These are phyloP conservation scores for Amanita muscaria DNA, from an alignment of 768 basidiomycete species.

Conservation along the genomic window DNA sequence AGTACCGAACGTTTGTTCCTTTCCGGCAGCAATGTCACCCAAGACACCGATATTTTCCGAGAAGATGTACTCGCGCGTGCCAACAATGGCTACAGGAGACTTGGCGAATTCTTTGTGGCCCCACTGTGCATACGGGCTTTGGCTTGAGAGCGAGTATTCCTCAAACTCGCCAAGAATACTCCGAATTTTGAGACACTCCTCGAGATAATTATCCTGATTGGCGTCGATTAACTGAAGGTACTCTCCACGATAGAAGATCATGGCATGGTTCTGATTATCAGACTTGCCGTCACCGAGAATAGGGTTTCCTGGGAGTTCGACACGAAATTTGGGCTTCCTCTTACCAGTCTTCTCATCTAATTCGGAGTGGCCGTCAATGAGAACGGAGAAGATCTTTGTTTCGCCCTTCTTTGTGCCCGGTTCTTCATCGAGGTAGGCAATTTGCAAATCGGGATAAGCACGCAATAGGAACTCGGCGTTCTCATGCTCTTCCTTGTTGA, in stretches of 20 bases:
- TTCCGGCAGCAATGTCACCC: constrained; percentile 97
- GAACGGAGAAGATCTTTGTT: constrained; percentile 78
- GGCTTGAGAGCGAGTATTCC: constrained; percentile 81
- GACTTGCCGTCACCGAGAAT: constrained; percentile 99
- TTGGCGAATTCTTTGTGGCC: constrained; percentile 89
- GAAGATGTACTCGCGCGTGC: constrained; percentile 99
- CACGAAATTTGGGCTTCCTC: constrained; percentile 92
- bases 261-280: constrained; percentile 99
- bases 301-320: constrained; percentile 96
- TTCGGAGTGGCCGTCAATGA: constrained; percentile 98
- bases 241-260: constrained; percentile 98
- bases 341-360: constrained; percentile 81
- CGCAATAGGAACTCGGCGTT: constrained; percentile 97
- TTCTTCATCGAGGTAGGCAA: constrained; percentile 97
- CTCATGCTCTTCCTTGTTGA: constrained; percentile 98
- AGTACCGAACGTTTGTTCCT: constrained; percentile 99
- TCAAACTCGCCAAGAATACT: constrained; percentile 98
- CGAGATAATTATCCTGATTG: constrained; percentile 99
- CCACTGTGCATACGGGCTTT: constrained; percentile 95
- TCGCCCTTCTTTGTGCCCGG: constrained; percentile 83
- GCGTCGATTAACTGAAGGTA: constrained; percentile 99
- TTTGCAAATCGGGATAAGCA: constrained; percentile 97
- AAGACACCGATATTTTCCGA: constrained; percentile 99
- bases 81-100: constrained; percentile 92
- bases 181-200: constrained; percentile 98